Conservation (phyloP, 2,329 filamentous ascomycete genomes). For the Beauveria medogensis region DNA sequence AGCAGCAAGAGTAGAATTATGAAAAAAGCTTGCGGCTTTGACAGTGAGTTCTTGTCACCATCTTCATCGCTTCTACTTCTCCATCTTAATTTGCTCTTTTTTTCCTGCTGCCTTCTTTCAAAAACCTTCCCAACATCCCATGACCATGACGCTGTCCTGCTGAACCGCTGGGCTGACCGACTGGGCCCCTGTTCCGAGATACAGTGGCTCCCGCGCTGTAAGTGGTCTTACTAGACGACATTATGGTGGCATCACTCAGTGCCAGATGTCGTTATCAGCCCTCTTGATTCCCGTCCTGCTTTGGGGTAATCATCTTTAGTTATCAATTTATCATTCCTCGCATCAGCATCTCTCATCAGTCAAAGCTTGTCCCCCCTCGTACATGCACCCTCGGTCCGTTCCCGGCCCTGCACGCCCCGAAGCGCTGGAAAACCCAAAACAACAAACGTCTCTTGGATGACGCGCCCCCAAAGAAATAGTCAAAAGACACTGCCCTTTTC, state of each 20-base stretch:
- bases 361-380: background rate
- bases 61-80: too few relatives aligned
- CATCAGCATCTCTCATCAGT: background rate
- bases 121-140: background rate
- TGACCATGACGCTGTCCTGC: conserved; percentile 1
- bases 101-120: too few relatives aligned
- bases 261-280: background rate
- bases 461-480: background rate
- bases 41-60: too few relatives aligned
- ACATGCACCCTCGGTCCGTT: background rate
- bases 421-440: background rate
- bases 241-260: background rate
- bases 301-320: background rate
- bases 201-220: background rate
- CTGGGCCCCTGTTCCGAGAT: background rate
- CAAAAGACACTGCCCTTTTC: background rate
- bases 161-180: conserved; percentile 1
- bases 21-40: background rate
- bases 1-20: background rate
- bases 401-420: background rate
- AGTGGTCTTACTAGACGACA: background rate
- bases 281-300: background rate
- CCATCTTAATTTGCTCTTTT: too few relatives aligned
- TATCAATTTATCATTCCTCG: background rate
- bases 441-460: background rate